Base-by-base conservation (phyloP, 768 basidiomycete genomes). In the Daedalea quercina region DNA sequence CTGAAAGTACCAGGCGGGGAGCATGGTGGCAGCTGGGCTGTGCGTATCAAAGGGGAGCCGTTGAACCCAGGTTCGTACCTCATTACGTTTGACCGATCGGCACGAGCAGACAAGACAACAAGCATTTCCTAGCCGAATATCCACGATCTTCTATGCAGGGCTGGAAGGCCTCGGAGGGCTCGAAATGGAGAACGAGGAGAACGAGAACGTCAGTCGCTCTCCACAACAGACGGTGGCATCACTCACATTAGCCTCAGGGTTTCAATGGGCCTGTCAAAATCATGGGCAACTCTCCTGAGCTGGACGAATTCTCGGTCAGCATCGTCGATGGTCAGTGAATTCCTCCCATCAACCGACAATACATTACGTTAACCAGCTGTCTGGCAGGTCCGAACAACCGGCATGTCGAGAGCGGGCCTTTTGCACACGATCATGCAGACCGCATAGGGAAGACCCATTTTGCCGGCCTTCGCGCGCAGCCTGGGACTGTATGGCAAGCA, bases 11-110 rank as follows among this genome's bases (percentile, higher is more conserved):
- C 85, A 15, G 89, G 85, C 42, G 91, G 88, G 12, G 76, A 79
- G 12, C 78, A 90, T 63, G 90, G 90, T 15, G 92, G 93, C 17
- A 90, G 87, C 66, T 94, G 91, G 91, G 90, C 85, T 58, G 85
- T 82, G 11, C 82, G 93, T 51, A 78, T 94, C 57, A 87, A 83
- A 63, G 90, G 91, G 20, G 76, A 81, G 66, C 90, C 91, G 15
- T 71, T 95, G n/a, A 72, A 82, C 54, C 63, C 71, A 57, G 72
- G 92, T 90, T 52, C 46, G 76, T 67, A 35, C 11, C 31, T 50
- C 26, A 20, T 17, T 17, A 9, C 8, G 1, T 33, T 41, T 28
- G 9, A 3, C n/a, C 13, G 9, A 15, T 46, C 2, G 42, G n/a
- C 73, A 64, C 11, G 37, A 43, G 43, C 63, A 44, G 61, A 45